Percentiles rank a stretch among this genome's conserved stretches.
These are phyloP conservation scores for Fusarium subglutinans DNA, from an alignment of 2,329 filamentous ascomycete genomes.

Conservation along the genomic window DNA sequence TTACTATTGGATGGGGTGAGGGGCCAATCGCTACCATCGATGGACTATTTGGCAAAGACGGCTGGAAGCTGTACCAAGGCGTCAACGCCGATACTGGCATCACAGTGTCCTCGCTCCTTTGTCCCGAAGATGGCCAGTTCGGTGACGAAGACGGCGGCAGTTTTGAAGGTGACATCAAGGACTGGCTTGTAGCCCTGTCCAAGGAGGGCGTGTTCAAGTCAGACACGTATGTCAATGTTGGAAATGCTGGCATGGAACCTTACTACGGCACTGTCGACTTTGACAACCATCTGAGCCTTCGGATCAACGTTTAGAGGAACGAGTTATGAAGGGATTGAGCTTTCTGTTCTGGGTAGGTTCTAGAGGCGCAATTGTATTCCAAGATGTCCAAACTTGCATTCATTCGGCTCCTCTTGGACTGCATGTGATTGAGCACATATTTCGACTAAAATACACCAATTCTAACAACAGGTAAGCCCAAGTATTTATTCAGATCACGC, in stretches of 20 bases:
- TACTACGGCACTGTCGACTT: constrained; percentile 30
- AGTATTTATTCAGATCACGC: no score
- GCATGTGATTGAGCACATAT: no score
- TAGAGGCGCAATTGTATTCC: no score
- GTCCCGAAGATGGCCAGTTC: constrained; percentile 10
- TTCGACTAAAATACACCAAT: no score
- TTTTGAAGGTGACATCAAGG: constrained; percentile 31
- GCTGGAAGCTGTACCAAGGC: constrained; percentile 33
- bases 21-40: constrained; percentile 26
- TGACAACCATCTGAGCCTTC: constrained; percentile 20
- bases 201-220: constrained; percentile 16
- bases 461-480: no score
- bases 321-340: no score
- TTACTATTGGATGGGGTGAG: constrained; percentile 25
- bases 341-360: no score
- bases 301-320: constrained; percentile 13
- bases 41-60: constrained; percentile 25
- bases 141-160: background rate
- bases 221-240: constrained; percentile 28
- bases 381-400: no score
- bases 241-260: constrained; percentile 33
- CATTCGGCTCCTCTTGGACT: no score
- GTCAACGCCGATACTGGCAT: constrained; percentile 28
- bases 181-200: constrained; percentile 26
- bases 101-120: constrained; percentile 25